Percentiles rank a stretch among this genome's conserved stretches.
Evolutionary conservation across 495 filamentous ascomycete genomes (phyloP).

Genomic region (Penicillium daleae): DNA sequence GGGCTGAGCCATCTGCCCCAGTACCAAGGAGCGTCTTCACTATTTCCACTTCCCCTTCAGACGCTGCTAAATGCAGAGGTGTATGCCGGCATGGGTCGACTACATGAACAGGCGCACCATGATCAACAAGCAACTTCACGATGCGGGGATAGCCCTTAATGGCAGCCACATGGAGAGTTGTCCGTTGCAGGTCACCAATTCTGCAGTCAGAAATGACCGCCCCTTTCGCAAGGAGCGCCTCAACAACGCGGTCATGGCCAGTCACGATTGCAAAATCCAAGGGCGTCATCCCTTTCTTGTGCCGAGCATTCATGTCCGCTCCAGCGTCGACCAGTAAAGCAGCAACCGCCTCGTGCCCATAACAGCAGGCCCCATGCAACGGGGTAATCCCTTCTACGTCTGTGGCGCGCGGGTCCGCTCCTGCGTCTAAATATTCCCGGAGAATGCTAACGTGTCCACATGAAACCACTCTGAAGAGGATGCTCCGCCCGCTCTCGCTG

Average conservation of each 20-base stretch:
- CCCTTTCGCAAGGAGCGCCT: constrained; percentile 4
- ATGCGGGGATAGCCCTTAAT: constrained; percentile 5
- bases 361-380: no score
- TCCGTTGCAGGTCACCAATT: not conserved
- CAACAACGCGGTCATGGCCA: constrained; percentile 6
- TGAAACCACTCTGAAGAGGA: constrained; percentile 3
- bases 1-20: not conserved
- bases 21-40: not conserved
- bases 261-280: constrained; percentile 3
- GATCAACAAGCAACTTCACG: constrained; percentile 2
- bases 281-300: not conserved
- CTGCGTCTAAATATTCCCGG: constrained; percentile 4
- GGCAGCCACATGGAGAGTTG: constrained; percentile 7
- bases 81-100: not conserved
- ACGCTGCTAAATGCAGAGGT: constrained; percentile 9
- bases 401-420: not conserved
- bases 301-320: constrained; percentile 6
- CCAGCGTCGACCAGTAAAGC: not conserved
- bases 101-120: constrained; percentile 7
- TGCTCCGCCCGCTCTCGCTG: constrained; percentile 1
- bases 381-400: not conserved
- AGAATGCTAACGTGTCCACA: constrained; percentile 8
- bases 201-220: constrained; percentile 4
- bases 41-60: constrained; percentile 3
- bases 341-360: no score